These are phyloP conservation scores for Fusarium odoratissimum DNA, from an alignment of 2,329 filamentous ascomycete species.

Conservation along the genomic window DNA sequence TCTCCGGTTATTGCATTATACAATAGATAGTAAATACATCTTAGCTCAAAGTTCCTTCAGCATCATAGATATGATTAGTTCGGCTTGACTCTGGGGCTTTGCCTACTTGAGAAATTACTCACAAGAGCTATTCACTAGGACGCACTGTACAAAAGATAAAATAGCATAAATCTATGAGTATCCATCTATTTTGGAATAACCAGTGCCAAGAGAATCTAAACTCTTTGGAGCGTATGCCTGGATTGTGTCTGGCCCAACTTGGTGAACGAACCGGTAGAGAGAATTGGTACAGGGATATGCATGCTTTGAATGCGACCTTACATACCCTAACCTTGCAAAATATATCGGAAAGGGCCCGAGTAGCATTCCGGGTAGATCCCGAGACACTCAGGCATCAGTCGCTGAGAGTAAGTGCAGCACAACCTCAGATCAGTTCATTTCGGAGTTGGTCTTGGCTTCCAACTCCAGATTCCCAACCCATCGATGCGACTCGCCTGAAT, in stretches of 20 bases:
- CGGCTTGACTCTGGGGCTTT: too few relatives aligned
- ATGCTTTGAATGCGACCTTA: not conserved
- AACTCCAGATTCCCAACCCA: not conserved
- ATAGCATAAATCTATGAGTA: not conserved
- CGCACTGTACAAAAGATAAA: too few relatives aligned
- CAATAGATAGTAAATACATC: not conserved
- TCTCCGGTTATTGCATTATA: rapidly evolving
- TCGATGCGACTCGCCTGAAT: not conserved
- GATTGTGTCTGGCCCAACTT: not conserved
- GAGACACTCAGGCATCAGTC: not conserved
- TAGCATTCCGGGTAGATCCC: not conserved
- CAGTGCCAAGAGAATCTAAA: not conserved
- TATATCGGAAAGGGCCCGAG: not conserved
- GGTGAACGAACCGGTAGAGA: not conserved
- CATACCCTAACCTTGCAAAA: not conserved
- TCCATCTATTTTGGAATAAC: not conserved
- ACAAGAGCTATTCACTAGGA: not conserved
- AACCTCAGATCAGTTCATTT: not conserved
- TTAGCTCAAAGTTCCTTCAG: too few relatives aligned
- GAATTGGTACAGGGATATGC: not conserved
- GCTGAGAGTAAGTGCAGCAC: too few relatives aligned
- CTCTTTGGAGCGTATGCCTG: too few relatives aligned
- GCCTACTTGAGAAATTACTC: not conserved
- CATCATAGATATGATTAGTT: rapidly evolving
- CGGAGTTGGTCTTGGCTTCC: not conserved